Evolutionary conservation across 2,329 filamentous ascomycete genomes (phyloP).

Genomic region (Fonsecaea pedrosoi): DNA sequence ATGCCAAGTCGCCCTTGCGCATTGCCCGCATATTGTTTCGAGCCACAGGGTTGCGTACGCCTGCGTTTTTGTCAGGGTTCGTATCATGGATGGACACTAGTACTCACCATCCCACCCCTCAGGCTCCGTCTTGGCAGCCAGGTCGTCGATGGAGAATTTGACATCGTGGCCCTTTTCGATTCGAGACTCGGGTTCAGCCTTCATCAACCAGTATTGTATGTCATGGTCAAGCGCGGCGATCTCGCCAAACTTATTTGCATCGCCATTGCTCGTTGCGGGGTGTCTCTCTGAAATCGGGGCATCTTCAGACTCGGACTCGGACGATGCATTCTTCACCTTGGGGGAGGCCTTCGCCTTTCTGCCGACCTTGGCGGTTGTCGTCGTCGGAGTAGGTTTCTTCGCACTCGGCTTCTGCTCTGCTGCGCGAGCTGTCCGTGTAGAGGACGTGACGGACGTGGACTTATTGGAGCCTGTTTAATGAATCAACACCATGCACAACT

Average conservation of each 20-base stretch:
- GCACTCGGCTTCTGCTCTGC: background rate
- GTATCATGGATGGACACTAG: background rate
- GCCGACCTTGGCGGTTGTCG: slow-evolving; percentile 9
- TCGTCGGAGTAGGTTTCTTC: background rate
- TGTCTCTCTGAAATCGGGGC: slow-evolving; percentile 11
- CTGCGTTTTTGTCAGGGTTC: slow-evolving; percentile 23
- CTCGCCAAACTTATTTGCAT: slow-evolving; percentile 19
- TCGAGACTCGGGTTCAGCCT: slow-evolving; percentile 86
- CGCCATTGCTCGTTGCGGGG: slow-evolving; percentile 30
- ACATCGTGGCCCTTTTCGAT: slow-evolving; percentile 87
- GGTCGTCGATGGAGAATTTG: slow-evolving; percentile 91
- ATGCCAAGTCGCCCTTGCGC: slow-evolving; percentile 88
- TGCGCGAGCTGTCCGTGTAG: background rate
- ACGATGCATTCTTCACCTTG: background rate
- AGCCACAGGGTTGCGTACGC: slow-evolving; percentile 55
- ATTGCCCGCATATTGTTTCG: slow-evolving; percentile 90
- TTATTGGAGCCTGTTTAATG: background rate
- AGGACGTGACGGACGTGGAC: background rate
- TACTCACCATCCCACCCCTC: slow-evolving; percentile 88
- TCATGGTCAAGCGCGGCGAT: slow-evolving; percentile 34
- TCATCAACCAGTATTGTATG: slow-evolving; percentile 77
- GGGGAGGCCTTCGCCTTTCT: slow-evolving; percentile 3
- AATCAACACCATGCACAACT: background rate
- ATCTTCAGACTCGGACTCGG: slow-evolving; percentile 7
- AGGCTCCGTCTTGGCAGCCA: slow-evolving; percentile 72